Base-by-base conservation (phyloP, 352 stramenopile genomes). In the Phytophthora pseudosyringae region DNA sequence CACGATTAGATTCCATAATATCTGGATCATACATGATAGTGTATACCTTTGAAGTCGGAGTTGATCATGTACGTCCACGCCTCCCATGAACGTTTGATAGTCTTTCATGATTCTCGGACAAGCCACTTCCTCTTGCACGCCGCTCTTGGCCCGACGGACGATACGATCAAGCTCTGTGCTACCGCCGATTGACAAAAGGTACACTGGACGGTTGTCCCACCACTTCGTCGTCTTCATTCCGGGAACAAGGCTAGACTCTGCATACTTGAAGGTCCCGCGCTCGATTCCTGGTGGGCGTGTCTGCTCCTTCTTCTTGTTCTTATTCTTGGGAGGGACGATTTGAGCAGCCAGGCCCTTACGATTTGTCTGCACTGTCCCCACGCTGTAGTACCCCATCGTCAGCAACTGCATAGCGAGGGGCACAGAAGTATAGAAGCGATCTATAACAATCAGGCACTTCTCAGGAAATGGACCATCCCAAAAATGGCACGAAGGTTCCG, bases 11-110 rank as follows among this genome's bases (percentile, higher is more conserved):
- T n/a, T n/a, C n/a, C n/a, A n/a, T n/a, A n/a, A n/a, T n/a, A n/a
- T n/a, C n/a, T 33, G 35, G 43, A 63, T 28, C 13, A 40, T 43
- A 63, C 55, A 63, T 63, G 55, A 41, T n/a, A 9, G 1, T 40
- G 18, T 16, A 43, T 21, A 16, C 47, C 47, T 54, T 54, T 54
- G 47, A 21, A 54, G 47, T 4, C 47, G 47, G 8, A 54, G 7
- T 29, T 54, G 47, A 16, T 43, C 47, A 32, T 41, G 31, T 2
- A 39, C 26, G n/a, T 52, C 45, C 9, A 39, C 47, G n/a, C n/a
- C n/a, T n/a, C n/a, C n/a, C n/a, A n/a, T n/a, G n/a, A n/a, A n/a
- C n/a, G n/a, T n/a, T n/a, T 43, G 21, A 15, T 56, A 56, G n/a
- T 36, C 13, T 6, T 46, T 56, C 1, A 55, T 31, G 3, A 55